These are phyloP conservation scores for Pugionium dolabratum DNA, from an alignment of 345 rosid genomes.

Conservation along the genomic window DNA sequence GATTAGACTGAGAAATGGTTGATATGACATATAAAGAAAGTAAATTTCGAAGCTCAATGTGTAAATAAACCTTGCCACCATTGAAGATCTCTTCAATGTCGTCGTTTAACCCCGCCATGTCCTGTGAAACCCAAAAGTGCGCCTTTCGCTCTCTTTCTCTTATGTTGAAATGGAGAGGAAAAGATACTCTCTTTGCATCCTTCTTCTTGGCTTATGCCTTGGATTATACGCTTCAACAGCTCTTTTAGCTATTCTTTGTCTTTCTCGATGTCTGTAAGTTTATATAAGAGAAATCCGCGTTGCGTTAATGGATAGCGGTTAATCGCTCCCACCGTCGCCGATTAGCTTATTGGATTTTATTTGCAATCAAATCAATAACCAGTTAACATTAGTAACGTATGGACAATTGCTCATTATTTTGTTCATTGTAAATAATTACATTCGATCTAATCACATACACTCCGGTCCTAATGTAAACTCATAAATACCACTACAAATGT, in stretches of 20 bases:
- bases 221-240: conserved; percentile 42
- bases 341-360: too few relatives aligned
- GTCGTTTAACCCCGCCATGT: conserved; percentile 66
- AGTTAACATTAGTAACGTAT: too few relatives aligned
- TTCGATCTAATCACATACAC: too few relatives aligned
- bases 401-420: too few relatives aligned
- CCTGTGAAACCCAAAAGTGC: conserved; percentile 19
- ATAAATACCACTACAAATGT: too few relatives aligned
- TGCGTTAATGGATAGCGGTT: too few relatives aligned
- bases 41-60: conserved; percentile 16
- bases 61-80: conserved; percentile 66
- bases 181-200: not conserved
- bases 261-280: not conserved
- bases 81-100: conserved; percentile 81
- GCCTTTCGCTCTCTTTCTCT: conserved; percentile 1
- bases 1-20: not conserved
- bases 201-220: conserved; percentile 9
- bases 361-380: too few relatives aligned
- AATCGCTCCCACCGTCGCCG: too few relatives aligned
- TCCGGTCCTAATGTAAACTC: too few relatives aligned
- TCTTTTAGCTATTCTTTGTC: conserved; percentile 34
- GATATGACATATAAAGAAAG: conserved; percentile 1
- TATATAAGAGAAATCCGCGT: too few relatives aligned
- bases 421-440: too few relatives aligned
- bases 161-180: conserved; percentile 11